Evolutionary conservation across 2,329 filamentous ascomycete species (phyloP).

Genomic region (Phialophora tarda): DNA sequence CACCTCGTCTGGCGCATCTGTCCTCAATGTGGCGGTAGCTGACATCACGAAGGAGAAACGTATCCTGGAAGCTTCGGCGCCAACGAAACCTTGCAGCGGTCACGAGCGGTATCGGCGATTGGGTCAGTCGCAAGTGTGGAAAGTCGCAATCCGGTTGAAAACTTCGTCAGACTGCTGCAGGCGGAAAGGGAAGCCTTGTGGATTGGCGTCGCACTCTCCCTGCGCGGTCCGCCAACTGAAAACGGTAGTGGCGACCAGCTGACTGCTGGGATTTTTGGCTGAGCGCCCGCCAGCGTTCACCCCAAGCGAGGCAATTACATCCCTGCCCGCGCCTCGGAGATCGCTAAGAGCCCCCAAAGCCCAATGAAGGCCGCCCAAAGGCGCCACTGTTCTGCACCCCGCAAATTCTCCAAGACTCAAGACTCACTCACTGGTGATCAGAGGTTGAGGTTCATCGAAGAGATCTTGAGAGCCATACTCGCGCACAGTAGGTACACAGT

Average conservation of each 20-base stretch:
- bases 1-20: neutral
- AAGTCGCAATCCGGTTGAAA: neutral
- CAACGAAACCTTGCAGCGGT: neutral
- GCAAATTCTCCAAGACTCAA: constrained; percentile 22
- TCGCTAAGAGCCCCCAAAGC: neutral
- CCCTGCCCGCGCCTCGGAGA: neutral
- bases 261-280: constrained; percentile 2
- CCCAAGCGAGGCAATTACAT: constrained; percentile 5
- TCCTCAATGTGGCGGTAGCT: neutral
- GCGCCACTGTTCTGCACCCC: constrained; percentile 33
- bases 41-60: constrained; percentile 1
- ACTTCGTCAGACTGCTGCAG: neutral
- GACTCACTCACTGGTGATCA: neutral
- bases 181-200: neutral
- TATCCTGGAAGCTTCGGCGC: neutral
- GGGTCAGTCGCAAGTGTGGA: neutral
- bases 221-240: constrained; percentile 10
- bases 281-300: constrained; percentile 9
- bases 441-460: neutral
- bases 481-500: no score
- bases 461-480: neutral
- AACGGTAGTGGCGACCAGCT: constrained; percentile 1
- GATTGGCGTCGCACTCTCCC: neutral
- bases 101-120: neutral
- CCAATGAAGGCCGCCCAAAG: constrained; percentile 20